These are phyloP conservation scores for Aspergillus funiculosus DNA, from an alignment of 495 filamentous ascomycete genomes.

Conservation along the genomic window DNA sequence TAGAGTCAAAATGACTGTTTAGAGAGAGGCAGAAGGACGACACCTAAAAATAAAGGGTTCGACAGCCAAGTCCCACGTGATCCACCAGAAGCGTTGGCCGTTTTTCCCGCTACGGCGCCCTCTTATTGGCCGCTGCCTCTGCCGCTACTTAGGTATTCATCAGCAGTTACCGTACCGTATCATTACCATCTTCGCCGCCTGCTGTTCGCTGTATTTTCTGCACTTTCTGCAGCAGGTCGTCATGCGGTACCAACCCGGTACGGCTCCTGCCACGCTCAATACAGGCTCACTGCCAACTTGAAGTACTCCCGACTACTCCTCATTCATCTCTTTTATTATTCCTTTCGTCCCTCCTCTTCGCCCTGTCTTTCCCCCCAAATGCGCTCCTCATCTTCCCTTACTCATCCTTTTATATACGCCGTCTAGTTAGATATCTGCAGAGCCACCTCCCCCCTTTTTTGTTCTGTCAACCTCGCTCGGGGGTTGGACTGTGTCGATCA, in stretches of 20 bases:
- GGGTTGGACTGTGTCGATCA: slow-evolving; percentile 32
- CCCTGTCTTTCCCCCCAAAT: not conserved
- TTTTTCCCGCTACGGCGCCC: slow-evolving; percentile 2
- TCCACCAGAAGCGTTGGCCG: slow-evolving; percentile 10
- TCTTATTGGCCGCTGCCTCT: not conserved
- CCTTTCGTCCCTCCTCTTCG: not conserved
- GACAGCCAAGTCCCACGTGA: slow-evolving; percentile 9
- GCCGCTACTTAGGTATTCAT: no score
- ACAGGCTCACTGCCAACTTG: no score
- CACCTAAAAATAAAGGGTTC: slow-evolving; percentile 2
- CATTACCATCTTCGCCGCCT: not conserved
- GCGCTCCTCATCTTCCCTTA: not conserved
- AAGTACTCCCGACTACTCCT: no score
- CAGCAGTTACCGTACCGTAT: slow-evolving; percentile 9
- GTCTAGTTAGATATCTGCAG: slow-evolving; percentile 1
- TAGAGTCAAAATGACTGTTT: not conserved
- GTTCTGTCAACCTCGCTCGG: slow-evolving; percentile 24
- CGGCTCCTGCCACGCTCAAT: not conserved
- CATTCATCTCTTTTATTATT: no score
- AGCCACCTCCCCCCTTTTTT: slow-evolving; percentile 5
- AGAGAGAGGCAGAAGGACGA: no score
- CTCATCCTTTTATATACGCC: not conserved
- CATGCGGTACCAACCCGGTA: not conserved
- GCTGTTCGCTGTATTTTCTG: not conserved
- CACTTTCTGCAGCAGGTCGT: not conserved